phyloP scores from a whole-genome alignment of 169 alveolate species.

The Plasmodium ovale region DNA sequence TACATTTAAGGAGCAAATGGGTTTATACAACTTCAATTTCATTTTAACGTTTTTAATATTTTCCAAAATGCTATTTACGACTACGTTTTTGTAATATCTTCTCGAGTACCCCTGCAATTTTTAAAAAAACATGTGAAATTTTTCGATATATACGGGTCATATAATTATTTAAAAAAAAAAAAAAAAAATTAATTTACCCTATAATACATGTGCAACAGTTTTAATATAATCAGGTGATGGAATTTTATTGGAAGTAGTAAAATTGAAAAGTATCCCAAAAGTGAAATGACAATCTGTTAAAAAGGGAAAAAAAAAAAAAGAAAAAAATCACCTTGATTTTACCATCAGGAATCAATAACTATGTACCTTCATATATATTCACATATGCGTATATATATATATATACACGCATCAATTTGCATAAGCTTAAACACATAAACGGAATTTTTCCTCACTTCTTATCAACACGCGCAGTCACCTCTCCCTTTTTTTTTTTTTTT shows the following conservation, averaged over 20 bases:
- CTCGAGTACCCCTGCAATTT: conserved; percentile 55
- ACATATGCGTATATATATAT: not conserved
- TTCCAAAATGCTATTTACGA: conserved; percentile 57
- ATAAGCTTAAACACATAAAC: no score
- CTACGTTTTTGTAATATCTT: conserved; percentile 63
- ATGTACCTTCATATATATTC: not conserved
- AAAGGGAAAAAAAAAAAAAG: not conserved
- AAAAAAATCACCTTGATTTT: not conserved
- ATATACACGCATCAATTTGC: not conserved
- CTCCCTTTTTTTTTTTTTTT: not conserved
- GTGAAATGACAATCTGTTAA: conserved; percentile 55
- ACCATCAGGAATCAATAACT: not conserved
- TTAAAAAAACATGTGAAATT: conserved; percentile 2
- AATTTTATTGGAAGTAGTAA: conserved; percentile 61
- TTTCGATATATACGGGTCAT: not conserved
- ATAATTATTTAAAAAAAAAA: not conserved
- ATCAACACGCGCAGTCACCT: no score
- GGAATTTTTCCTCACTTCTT: no score
- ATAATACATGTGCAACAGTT: conserved; percentile 65
- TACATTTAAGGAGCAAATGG: conserved; percentile 72
- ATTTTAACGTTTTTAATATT: conserved; percentile 49
- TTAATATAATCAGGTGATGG: conserved; percentile 62
- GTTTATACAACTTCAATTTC: conserved; percentile 48
- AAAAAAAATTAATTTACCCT: conserved; percentile 9
- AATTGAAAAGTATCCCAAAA: conserved; percentile 44